Evolutionary conservation across 306 rosid species (phyloP).

Genomic region (Mucuna pruriens): DNA sequence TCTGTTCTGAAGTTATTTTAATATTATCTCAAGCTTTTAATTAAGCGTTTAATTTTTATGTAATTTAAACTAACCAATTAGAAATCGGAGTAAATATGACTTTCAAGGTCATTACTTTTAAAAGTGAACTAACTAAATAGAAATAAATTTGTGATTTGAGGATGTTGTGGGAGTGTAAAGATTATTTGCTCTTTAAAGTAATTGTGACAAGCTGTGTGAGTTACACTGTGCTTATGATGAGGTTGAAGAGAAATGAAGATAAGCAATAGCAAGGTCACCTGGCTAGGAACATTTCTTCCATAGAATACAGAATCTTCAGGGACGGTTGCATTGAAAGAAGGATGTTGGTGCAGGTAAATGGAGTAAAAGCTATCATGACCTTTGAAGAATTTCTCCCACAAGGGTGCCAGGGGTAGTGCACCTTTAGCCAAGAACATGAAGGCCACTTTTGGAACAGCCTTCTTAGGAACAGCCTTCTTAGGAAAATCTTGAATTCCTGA

Average conservation of each 20-base stretch:
- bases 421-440: constrained; percentile 73
- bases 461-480: background rate
- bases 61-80: too few species aligned
- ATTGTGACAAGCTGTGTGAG: background rate
- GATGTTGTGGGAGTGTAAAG: too few species aligned
- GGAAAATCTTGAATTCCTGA: constrained; percentile 6
- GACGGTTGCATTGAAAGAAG: constrained; percentile 52
- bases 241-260: background rate
- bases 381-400: constrained; percentile 66
- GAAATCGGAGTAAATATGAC: background rate
- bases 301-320: constrained; percentile 59
- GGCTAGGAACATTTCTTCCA: constrained; percentile 65
- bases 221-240: background rate
- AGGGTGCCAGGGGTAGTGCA: constrained; percentile 50
- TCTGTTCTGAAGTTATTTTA: background rate
- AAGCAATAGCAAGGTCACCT: constrained; percentile 42
- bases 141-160: too few species aligned
- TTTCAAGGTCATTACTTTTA: background rate
- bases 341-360: constrained; percentile 64
- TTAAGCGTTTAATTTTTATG: background rate
- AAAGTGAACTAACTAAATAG: too few species aligned
- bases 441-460: constrained; percentile 54
- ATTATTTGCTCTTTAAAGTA: background rate
- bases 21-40: background rate
- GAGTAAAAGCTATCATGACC: constrained; percentile 54